Evolutionary conservation across 2,329 filamentous ascomycete genomes (phyloP), one percentile per base, ranked within the genome.

Genomic region (Fusarium sp.): DNA sequence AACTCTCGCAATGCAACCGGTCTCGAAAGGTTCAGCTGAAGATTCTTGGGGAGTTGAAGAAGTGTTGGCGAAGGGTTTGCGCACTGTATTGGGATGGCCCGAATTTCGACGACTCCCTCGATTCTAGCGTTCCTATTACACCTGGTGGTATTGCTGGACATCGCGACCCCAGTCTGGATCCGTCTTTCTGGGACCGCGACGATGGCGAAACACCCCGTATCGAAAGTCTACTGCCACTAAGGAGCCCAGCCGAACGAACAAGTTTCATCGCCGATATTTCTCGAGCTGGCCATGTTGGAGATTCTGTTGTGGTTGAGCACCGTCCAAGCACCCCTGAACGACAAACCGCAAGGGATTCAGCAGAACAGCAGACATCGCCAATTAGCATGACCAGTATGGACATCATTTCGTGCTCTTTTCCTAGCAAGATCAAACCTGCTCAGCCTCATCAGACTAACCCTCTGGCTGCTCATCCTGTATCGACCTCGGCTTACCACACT

Each of bases 11-110:
- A 45, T 83, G 87, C 23, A 75, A 79, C 4, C 77, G 79, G 39
- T 82, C 80, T 27, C 81, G 83, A 19, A 89, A 88, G 72, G 86
- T 88, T 5, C 88, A 88, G 56, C 74, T 97, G 66, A 98, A 98
- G 81, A 97, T 98, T 73, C 86, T 99, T 39, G 91, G 92, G 35
- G 96, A 99, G 81, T 84, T 99, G 70, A 99, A 99, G 81, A 97
- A 97, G 80, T 98, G 96, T 79, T 99, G 96, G 96, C 91, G 95
- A 80, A 89, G 95, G 57, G 93, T 96, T 25, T 98, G 95, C 79
- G 91, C 93, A 0, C 84, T 95, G 61, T 97, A 95, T 79, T 99
- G 96, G 95, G 93, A 97, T 70, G 88, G 88, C 0, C 85, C 90
- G 1, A 89, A 93, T 51, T 91, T 91, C 39, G 86, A 91, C 72